Percentiles rank a stretch among this genome's conserved stretches.
Conservation (phyloP, 2,329 filamentous ascomycete species). For the Chaetothyriales sp. region DNA sequence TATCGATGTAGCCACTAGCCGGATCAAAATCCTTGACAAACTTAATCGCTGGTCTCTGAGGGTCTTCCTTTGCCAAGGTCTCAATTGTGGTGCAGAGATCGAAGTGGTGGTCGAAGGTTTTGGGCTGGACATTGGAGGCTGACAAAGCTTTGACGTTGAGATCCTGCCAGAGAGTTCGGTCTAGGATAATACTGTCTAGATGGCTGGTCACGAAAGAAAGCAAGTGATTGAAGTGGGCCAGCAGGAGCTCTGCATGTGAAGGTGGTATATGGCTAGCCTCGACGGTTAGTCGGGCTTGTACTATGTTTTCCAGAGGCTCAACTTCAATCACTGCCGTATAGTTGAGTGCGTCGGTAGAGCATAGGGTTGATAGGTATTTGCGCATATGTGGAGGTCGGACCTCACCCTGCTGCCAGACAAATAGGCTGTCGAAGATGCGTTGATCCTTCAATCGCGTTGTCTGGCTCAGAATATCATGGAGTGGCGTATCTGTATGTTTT, state of each 20-base stretch:
- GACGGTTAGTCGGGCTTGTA: slow-evolving; percentile 43
- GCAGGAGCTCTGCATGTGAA: slow-evolving; percentile 42
- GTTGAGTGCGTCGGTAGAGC: slow-evolving; percentile 59
- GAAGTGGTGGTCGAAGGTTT: slow-evolving; percentile 23
- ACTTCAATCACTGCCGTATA: slow-evolving; percentile 65
- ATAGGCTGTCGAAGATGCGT: slow-evolving; percentile 59
- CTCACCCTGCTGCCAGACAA: slow-evolving; percentile 73
- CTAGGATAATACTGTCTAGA: slow-evolving; percentile 17
- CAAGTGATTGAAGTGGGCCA: slow-evolving; percentile 48
- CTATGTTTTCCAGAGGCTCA: slow-evolving; percentile 42
- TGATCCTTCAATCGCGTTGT: slow-evolving; percentile 19
- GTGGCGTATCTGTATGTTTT: slow-evolving; percentile 47
- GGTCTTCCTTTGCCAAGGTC: slow-evolving; percentile 32
- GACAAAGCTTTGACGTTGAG: slow-evolving; percentile 30
- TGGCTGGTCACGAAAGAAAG: slow-evolving; percentile 31
- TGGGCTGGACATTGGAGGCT: slow-evolving; percentile 33
- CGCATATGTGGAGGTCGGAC: slow-evolving; percentile 23
- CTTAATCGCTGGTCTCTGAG: slow-evolving; percentile 48
- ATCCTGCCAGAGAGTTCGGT: slow-evolving; percentile 14
- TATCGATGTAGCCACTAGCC: slow-evolving; percentile 19
- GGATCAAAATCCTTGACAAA: slow-evolving; percentile 43
- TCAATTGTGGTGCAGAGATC: slow-evolving; percentile 45
- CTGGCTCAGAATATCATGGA: slow-evolving; percentile 52
- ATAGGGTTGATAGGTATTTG: slow-evolving; percentile 39
- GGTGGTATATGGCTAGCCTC: slow-evolving; percentile 40